These are phyloP conservation scores for Austropuccinia psidii DNA, from an alignment of 1,284 basidiomycete species.

Conservation along the genomic window DNA sequence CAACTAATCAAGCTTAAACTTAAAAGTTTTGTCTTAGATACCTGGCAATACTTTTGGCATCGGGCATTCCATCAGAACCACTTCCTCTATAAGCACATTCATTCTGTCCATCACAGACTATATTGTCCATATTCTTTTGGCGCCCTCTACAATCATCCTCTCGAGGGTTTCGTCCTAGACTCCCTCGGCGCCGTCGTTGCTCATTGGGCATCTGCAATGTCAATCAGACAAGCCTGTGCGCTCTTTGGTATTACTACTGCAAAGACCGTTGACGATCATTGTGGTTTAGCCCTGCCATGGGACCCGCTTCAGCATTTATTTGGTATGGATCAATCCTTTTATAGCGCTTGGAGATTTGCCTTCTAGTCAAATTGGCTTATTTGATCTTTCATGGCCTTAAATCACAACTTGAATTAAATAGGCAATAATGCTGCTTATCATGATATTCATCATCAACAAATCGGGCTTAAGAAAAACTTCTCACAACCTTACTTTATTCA, in stretches of 20 bases:
- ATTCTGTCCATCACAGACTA: conserved; percentile 90
- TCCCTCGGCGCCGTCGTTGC: conserved; percentile 72
- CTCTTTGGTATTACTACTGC: conserved; percentile 75
- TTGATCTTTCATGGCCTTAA: neutral
- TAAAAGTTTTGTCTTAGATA: conserved; percentile 87
- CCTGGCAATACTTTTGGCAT: conserved; percentile 97
- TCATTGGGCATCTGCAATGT: conserved; percentile 63
- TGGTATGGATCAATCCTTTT: neutral
- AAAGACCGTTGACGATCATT: conserved; percentile 98
- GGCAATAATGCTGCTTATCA: conserved; percentile 97
- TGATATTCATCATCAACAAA: conserved; percentile 88
- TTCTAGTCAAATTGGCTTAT: neutral
- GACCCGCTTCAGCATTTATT: conserved; percentile 55
- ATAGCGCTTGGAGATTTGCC: neutral
- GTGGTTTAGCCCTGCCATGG: conserved; percentile 79
- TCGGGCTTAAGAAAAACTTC: conserved; percentile 94
- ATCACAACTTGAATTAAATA: too few species aligned
- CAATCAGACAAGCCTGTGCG: conserved; percentile 65
- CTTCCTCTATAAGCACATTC: conserved; percentile 82
- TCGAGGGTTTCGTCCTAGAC: conserved; percentile 90
- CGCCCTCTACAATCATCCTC: conserved; percentile 92
- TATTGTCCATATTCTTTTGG: conserved; percentile 97
- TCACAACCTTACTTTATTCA: conserved; percentile 73
- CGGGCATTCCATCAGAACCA: conserved; percentile 84
- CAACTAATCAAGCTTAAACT: conserved; percentile 10